Evolutionary conservation across 192 early-diverging fungal species (phyloP).

Genomic region (Entomortierella parvispora): DNA sequence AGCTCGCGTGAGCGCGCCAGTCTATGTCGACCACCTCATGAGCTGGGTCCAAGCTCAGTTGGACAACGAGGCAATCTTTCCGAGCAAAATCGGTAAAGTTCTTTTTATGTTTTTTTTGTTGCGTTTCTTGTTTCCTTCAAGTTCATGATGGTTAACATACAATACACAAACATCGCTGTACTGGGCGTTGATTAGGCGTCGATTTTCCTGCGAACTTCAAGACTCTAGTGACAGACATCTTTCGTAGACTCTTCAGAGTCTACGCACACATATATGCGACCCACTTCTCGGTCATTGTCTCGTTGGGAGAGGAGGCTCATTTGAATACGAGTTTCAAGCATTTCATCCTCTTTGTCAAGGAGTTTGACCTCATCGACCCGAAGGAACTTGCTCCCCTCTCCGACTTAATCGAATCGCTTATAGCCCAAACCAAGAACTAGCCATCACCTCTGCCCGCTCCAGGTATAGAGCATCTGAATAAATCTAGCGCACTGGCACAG

Average conservation of each 20-base stretch:
- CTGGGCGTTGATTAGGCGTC: no score
- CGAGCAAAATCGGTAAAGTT: slow-evolving; percentile 74
- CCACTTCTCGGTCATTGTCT: slow-evolving; percentile 81
- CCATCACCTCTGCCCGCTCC: slow-evolving; percentile 13
- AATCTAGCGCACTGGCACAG: no score
- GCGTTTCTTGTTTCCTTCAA: neutral
- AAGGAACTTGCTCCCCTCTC: slow-evolving; percentile 83
- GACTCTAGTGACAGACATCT: slow-evolving; percentile 74
- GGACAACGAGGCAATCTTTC: slow-evolving; percentile 90
- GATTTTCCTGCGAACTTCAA: slow-evolving; percentile 83
- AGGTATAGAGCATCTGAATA: no score
- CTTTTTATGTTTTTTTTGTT: neutral
- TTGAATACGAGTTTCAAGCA: slow-evolving; percentile 96
- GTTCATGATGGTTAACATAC: no score
- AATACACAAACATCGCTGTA: no score
- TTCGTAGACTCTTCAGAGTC: slow-evolving; percentile 89
- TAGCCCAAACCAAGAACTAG: slow-evolving; percentile 41
- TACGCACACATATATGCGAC: slow-evolving; percentile 95
- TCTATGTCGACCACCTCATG: slow-evolving; percentile 90
- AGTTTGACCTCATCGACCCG: slow-evolving; percentile 87
- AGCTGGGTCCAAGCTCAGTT: slow-evolving; percentile 85
- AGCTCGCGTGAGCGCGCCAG: slow-evolving; percentile 85
- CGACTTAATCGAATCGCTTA: slow-evolving; percentile 68
- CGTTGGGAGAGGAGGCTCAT: slow-evolving; percentile 85
- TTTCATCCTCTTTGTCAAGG: slow-evolving; percentile 90